These are phyloP conservation scores for Sechiopsis laciniata DNA, from an alignment of 306 rosid genomes.

Conservation along the genomic window DNA sequence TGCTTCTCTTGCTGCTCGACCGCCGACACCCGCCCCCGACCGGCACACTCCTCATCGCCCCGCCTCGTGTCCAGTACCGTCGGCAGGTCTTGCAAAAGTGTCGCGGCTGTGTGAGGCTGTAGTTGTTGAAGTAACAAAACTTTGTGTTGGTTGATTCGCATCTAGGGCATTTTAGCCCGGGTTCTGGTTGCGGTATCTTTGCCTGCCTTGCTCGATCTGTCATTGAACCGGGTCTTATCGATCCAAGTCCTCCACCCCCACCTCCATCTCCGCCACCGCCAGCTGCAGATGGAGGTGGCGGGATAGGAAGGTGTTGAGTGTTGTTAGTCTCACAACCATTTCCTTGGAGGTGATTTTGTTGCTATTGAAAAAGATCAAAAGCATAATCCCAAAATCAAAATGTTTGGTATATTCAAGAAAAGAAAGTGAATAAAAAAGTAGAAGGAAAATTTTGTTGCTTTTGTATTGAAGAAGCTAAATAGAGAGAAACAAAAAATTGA, in stretches of 20 bases:
- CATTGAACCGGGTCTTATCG: conserved; percentile 58
- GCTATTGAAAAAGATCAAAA: conserved; percentile 22
- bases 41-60: conserved; percentile 71
- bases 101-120: conserved; percentile 70
- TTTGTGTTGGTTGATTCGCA: conserved; percentile 78
- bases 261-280: background rate
- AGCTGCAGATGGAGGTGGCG: conserved; percentile 11
- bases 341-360: conserved; percentile 32
- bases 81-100: conserved; percentile 86
- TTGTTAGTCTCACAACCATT: conserved; percentile 30
- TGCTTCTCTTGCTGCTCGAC: conserved; percentile 50
- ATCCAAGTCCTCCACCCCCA: conserved; percentile 10
- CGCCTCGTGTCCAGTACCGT: conserved; percentile 87
- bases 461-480: conserved; percentile 44
- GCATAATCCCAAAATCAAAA: conserved; percentile 23
- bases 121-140: conserved; percentile 86
- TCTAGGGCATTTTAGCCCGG: conserved; percentile 57
- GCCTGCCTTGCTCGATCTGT: conserved; percentile 59
- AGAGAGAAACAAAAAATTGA: background rate
- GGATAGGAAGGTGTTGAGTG: conserved; percentile 30
- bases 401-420: conserved; percentile 56
- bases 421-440: conserved; percentile 22
- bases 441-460: conserved; percentile 24
- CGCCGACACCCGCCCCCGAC: conserved; percentile 83
- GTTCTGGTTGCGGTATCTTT: conserved; percentile 52